A percentile compares a stretch with the other conserved stretches of the same genome.
phyloP scores from a whole-genome alignment of 192 early-diverging fungal genomes.

The Mortierella antarctica region DNA sequence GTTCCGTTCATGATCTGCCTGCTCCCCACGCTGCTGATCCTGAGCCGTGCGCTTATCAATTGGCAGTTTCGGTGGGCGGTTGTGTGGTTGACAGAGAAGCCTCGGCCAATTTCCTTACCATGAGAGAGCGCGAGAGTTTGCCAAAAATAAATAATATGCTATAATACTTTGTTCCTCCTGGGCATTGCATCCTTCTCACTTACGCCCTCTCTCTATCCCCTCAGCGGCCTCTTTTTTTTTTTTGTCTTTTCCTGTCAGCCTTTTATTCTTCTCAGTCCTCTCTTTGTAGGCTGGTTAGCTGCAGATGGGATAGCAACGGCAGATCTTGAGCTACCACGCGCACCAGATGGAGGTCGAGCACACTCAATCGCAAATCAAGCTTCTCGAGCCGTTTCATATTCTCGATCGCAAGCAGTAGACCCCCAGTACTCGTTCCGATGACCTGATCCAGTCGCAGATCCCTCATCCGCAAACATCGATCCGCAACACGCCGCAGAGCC shows the following conservation, averaged over 20 bases:
- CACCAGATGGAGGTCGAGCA: conserved; percentile 34
- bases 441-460: conserved; percentile 27
- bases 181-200: too few relatives aligned
- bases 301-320: not conserved
- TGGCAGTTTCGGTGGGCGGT: conserved; percentile 47
- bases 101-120: conserved; percentile 23
- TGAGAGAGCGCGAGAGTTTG: not conserved
- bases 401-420: conserved; percentile 33
- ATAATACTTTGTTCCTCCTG: not conserved
- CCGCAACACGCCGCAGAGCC: conserved; percentile 23
- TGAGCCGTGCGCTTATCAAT: conserved; percentile 14
- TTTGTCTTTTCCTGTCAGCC: not conserved
- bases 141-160: too few relatives aligned
- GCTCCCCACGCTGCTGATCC: conserved; percentile 20
- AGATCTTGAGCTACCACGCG: conserved; percentile 16
- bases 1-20: conserved; percentile 41
- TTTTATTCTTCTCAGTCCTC: not conserved
- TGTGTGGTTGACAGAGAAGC: conserved; percentile 36
- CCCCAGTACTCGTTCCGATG: conserved; percentile 23
- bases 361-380: conserved; percentile 17
- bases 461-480: conserved; percentile 17
- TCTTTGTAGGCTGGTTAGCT: conserved; percentile 13
- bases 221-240: too few relatives aligned
- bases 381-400: conserved; percentile 23
- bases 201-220: too few relatives aligned